Evolutionary conservation across 805 yeast species (phyloP).

Genomic region (Suhomyces xylopsoci): DNA sequence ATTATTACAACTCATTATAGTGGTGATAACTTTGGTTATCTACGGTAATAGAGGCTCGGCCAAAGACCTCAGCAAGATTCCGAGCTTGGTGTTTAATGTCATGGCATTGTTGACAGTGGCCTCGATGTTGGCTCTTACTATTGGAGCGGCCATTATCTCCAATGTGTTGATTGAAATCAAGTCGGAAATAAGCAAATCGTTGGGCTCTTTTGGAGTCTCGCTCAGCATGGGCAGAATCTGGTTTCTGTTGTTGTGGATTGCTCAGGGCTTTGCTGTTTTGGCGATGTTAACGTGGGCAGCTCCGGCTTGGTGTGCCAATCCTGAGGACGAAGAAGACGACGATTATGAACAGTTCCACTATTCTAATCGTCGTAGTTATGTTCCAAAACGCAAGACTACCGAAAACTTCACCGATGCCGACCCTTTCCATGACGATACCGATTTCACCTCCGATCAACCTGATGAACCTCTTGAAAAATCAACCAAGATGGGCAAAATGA

Average conservation of each 20-base stretch:
- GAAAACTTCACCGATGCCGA: neutral
- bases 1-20: constrained; percentile 25
- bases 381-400: neutral
- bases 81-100: constrained; percentile 32
- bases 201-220: constrained; percentile 47
- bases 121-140: constrained; percentile 25
- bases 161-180: constrained; percentile 21
- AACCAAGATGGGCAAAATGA: neutral
- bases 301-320: constrained; percentile 53
- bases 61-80: constrained; percentile 30
- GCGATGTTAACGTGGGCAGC: constrained; percentile 33
- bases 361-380: neutral
- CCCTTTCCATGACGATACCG: neutral
- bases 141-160: constrained; percentile 31
- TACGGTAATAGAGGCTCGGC: constrained; percentile 36
- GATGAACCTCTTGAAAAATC: constrained; percentile 2
- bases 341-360: constrained; percentile 12
- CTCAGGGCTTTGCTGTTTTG: constrained; percentile 20
- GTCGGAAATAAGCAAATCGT: constrained; percentile 23
- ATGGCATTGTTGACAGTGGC: constrained; percentile 36
- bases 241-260: constrained; percentile 41
- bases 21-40: constrained; percentile 28
- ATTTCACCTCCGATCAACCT: neutral
- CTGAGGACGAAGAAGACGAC: constrained; percentile 27
- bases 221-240: constrained; percentile 42